Evolutionary conservation across 148 eudicot genomes (phyloP).

Genomic region (Euryodendron excelsum): DNA sequence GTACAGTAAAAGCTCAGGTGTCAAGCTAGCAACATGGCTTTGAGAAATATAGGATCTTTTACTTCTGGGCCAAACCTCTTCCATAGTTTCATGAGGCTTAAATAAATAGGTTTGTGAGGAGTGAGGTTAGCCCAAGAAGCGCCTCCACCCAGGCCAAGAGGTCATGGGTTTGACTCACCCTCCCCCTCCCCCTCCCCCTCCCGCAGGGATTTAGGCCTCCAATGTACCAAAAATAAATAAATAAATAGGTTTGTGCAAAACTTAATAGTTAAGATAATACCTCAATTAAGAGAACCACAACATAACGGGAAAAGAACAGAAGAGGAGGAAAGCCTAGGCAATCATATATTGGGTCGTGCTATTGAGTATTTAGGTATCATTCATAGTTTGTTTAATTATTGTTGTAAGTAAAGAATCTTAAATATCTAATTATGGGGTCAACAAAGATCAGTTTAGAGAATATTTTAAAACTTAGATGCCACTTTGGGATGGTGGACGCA

Average conservation of each 20-base stretch:
- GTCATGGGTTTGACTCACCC: too few relatives aligned
- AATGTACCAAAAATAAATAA: too few relatives aligned
- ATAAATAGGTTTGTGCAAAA: neutral
- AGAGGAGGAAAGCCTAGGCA: neutral
- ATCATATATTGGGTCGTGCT: neutral
- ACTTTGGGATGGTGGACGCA: neutral
- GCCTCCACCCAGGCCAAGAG: too few relatives aligned
- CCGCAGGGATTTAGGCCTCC: too few relatives aligned
- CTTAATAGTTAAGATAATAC: neutral
- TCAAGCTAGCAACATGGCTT: neutral
- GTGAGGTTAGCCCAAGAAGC: too few relatives aligned
- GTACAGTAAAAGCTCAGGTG: neutral
- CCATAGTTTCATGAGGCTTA: neutral
- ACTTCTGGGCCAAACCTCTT: neutral
- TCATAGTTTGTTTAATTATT: neutral
- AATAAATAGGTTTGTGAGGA: neutral
- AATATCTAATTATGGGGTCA: neutral
- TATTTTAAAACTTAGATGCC: neutral
- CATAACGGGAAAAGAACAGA: neutral
- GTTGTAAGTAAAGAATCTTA: neutral
- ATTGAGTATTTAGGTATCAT: neutral
- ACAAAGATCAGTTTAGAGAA: neutral
- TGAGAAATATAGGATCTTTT: neutral
- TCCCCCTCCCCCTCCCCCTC: too few relatives aligned
- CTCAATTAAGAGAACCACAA: neutral